Conservation (phyloP, 1,284 basidiomycete genomes). For the Ustilago crameri region DNA sequence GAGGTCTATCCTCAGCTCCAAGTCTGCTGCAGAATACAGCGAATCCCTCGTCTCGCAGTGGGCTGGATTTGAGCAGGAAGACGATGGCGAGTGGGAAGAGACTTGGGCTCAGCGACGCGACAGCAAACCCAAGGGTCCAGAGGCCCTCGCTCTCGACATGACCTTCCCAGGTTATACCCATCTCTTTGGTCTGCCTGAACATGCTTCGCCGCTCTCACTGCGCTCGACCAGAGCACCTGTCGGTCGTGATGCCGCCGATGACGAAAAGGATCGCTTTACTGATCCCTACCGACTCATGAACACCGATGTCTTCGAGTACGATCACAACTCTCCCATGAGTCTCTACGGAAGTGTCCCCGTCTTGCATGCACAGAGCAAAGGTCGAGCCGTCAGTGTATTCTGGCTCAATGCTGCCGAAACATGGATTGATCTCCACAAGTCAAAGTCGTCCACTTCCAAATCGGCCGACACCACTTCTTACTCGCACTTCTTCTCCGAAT, state of each 20-base stretch:
- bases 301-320: constrained; percentile 96
- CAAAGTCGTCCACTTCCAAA: constrained; percentile 19
- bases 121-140: constrained; percentile 96
- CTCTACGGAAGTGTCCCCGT: constrained; percentile 80
- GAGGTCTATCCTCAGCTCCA: constrained; percentile 39
- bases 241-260: constrained; percentile 30
- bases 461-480: constrained; percentile 42
- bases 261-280: constrained; percentile 58
- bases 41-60: constrained; percentile 51
- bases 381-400: constrained; percentile 87
- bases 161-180: constrained; percentile 89
- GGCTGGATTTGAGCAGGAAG: constrained; percentile 71
- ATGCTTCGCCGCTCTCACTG: constrained; percentile 88
- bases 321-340: constrained; percentile 87
- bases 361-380: constrained; percentile 82
- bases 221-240: constrained; percentile 70
- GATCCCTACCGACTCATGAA: constrained; percentile 98
- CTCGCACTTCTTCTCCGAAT: constrained; percentile 95
- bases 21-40: constrained; percentile 18
- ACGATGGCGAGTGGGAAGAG: constrained; percentile 85
- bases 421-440: constrained; percentile 84
- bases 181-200: constrained; percentile 96
- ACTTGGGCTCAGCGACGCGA: constrained; percentile 86
- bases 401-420: constrained; percentile 92
- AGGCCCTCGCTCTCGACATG: constrained; percentile 91